Percentiles rank a stretch among this genome's conserved stretches.
These are phyloP conservation scores for Vicia villosa DNA, from an alignment of 306 rosid species.

Conservation along the genomic window DNA sequence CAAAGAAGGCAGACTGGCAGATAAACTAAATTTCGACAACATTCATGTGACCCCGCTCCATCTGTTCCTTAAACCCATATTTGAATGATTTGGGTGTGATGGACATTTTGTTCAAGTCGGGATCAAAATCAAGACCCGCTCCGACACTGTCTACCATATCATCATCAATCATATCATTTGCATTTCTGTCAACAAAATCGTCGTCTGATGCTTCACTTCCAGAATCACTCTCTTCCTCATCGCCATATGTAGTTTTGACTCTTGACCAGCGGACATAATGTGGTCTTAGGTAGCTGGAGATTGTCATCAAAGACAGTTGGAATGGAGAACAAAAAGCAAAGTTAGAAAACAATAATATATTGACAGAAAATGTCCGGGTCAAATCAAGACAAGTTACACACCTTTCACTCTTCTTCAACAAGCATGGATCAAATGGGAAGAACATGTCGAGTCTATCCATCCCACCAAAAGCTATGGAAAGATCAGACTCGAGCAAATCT, in stretches of 20 bases:
- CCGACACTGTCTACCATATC: constrained; percentile 44
- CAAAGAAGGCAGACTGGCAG: constrained; percentile 61
- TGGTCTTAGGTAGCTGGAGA: constrained; percentile 60
- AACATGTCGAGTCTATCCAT: constrained; percentile 82
- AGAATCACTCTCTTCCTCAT: constrained; percentile 52
- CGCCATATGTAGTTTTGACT: constrained; percentile 57
- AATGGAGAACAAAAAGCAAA: neutral
- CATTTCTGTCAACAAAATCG: constrained; percentile 35
- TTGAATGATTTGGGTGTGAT: constrained; percentile 56
- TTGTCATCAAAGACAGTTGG: constrained; percentile 7
- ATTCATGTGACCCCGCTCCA: constrained; percentile 30
- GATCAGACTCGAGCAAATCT: constrained; percentile 71
- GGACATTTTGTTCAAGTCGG: constrained; percentile 58
- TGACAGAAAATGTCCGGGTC: neutral
- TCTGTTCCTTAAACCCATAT: constrained; percentile 16
- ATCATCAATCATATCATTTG: constrained; percentile 41
- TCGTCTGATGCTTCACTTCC: constrained; percentile 50
- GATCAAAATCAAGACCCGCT: constrained; percentile 28
- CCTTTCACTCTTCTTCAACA: constrained; percentile 79
- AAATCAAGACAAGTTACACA: constrained; percentile 27
- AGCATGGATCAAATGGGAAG: constrained; percentile 91
- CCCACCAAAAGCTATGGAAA: constrained; percentile 81
- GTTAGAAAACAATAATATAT: constrained; percentile 34
- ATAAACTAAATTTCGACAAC: constrained; percentile 66
- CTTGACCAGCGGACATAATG: constrained; percentile 77